Evolutionary conservation across 2,329 filamentous ascomycete species (phyloP).

Genomic region (Botrytis aclada): DNA sequence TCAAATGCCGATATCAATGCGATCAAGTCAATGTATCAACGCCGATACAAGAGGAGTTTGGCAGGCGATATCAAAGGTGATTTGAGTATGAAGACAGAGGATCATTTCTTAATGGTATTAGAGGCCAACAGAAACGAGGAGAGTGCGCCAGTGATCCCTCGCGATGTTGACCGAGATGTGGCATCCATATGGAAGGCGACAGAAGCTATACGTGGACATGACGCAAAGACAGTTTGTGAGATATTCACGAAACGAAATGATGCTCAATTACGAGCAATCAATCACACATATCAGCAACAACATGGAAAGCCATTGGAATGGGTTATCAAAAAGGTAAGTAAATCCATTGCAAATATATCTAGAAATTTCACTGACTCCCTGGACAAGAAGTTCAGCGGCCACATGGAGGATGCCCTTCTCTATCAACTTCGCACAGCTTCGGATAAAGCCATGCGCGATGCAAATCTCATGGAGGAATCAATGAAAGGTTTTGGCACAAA

Average conservation of each 20-base stretch:
- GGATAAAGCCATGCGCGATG: constrained; percentile 83
- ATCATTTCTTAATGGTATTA: constrained; percentile 80
- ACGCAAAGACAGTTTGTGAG: constrained; percentile 73
- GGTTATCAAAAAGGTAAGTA: constrained; percentile 64
- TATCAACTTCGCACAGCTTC: constrained; percentile 73
- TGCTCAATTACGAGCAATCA: constrained; percentile 79
- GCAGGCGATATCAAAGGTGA: constrained; percentile 73
- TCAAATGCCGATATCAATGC: constrained; percentile 84
- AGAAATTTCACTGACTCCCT: constrained; percentile 21
- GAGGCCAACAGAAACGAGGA: constrained; percentile 75
- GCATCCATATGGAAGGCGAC: constrained; percentile 73
- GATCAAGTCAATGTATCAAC: constrained; percentile 77
- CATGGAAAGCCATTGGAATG: constrained; percentile 69
- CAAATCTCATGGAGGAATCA: constrained; percentile 73
- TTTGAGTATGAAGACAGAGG: constrained; percentile 79
- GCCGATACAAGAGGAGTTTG: constrained; percentile 62
- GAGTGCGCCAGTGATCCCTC: constrained; percentile 66
- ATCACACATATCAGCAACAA: constrained; percentile 67
- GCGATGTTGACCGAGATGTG: constrained; percentile 72
- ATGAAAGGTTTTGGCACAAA: constrained; percentile 90
- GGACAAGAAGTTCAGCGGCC: constrained; percentile 73
- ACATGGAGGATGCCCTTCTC: constrained; percentile 83
- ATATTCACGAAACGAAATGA: constrained; percentile 75
- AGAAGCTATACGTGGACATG: constrained; percentile 62
- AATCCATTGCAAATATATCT: background rate